A percentile compares a stretch with the other conserved stretches of the same genome.
Conservation (phyloP, 148 eudicot genomes). For the Rhododendron ovatum region DNA sequence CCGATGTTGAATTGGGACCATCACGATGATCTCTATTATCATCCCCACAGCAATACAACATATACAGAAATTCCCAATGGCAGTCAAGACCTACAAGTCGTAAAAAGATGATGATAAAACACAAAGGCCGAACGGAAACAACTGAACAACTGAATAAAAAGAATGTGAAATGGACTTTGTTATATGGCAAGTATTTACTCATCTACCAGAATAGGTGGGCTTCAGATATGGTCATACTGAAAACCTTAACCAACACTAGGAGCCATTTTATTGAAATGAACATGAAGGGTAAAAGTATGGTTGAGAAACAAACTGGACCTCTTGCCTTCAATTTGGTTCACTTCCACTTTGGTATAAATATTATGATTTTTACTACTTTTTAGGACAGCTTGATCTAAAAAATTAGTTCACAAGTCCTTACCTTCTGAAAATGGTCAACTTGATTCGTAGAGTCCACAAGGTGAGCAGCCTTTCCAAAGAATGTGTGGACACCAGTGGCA, state of each 20-base stretch:
- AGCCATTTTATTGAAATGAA: background rate
- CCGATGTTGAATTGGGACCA: constrained; percentile 46
- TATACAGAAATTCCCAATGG: constrained; percentile 52
- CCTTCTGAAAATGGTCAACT: constrained; percentile 52
- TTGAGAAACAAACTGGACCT: background rate
- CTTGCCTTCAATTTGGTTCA: background rate
- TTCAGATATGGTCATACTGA: background rate
- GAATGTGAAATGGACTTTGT: background rate
- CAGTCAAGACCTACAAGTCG: constrained; percentile 38
- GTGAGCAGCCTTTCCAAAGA: constrained; percentile 56
- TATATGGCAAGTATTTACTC: too few species aligned
- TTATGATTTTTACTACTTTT: background rate
- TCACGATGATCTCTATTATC: constrained; percentile 41
- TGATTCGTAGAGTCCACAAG: constrained; percentile 45
- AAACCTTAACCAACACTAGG: background rate
- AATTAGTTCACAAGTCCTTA: background rate
- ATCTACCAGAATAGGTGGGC: background rate
- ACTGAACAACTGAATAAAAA: background rate
- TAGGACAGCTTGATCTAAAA: background rate
- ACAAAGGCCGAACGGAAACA: background rate
- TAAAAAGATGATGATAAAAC: background rate
- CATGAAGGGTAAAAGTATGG: too few species aligned
- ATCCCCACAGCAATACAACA: constrained; percentile 48
- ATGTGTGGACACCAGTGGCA: constrained; percentile 50
- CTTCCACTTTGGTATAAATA: background rate